Conservation (phyloP, 1,139 yeast species). For the Arxiozyma bovina region DNA sequence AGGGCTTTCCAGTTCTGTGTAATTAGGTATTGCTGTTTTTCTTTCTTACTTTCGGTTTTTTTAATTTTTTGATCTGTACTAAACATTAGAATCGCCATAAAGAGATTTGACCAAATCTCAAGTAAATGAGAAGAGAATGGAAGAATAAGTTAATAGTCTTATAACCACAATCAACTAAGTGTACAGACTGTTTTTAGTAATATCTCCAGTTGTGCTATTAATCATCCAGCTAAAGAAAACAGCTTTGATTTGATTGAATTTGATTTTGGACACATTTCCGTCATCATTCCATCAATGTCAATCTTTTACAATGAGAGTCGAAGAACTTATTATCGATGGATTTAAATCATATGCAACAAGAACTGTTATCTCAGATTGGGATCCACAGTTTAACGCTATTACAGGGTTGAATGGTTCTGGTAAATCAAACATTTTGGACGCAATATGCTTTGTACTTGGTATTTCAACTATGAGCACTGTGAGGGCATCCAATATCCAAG, state of each 20-base stretch:
- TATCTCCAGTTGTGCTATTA: neutral
- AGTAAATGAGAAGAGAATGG: neutral
- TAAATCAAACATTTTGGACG: constrained; percentile 88
- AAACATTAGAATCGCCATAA: no score
- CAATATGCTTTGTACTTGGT: constrained; percentile 97
- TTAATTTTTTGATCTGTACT: neutral
- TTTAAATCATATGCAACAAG: constrained; percentile 96
- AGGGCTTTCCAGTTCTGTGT: no score
- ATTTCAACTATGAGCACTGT: constrained; percentile 90
- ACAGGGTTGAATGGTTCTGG: constrained; percentile 98
- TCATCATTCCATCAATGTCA: neutral
- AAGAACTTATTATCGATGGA: constrained; percentile 92
- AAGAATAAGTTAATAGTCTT: neutral
- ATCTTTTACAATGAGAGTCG: constrained; percentile 63
- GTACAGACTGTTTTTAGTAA: neutral
- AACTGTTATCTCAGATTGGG: constrained; percentile 94
- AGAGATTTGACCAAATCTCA: neutral
- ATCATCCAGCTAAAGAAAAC: no score
- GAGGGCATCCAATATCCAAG: constrained; percentile 87
- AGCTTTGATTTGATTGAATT: neutral
- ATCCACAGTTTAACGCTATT: constrained; percentile 90
- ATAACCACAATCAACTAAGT: neutral
- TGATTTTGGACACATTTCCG: neutral
- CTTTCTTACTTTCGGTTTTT: neutral
- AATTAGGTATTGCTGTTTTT: neutral